Evolutionary conservation across 2,329 filamentous ascomycete species (phyloP).

Genomic region (Claviceps digitariae): DNA sequence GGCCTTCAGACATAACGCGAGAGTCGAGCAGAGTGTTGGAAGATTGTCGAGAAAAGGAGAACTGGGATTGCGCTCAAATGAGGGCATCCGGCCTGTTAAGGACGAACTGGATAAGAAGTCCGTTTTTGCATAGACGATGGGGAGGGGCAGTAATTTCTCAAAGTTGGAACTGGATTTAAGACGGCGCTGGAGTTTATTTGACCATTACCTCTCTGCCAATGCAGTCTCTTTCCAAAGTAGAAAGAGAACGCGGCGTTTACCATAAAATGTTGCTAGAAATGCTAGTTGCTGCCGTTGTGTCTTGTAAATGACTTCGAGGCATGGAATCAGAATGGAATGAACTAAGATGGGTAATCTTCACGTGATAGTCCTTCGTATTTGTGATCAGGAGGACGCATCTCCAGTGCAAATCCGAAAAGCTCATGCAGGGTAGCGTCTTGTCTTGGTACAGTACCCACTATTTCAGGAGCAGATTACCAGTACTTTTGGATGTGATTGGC

Average conservation of each 20-base stretch:
- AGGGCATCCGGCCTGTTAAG: slow-evolving; percentile 46
- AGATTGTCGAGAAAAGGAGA: slow-evolving; percentile 60
- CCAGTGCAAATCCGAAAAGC: not conserved
- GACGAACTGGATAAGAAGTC: slow-evolving; percentile 64
- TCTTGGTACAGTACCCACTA: not conserved
- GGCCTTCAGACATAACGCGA: slow-evolving; percentile 62
- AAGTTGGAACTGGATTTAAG: not conserved
- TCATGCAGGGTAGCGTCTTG: not conserved
- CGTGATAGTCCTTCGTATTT: not conserved
- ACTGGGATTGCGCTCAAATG: slow-evolving; percentile 58
- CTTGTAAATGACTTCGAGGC: too few relatives aligned
- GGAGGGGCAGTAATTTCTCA: not conserved
- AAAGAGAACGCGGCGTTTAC: not conserved
- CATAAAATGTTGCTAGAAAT: too few relatives aligned
- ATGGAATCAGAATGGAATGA: not conserved
- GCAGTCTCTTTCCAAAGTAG: not conserved
- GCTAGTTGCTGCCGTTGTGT: too few relatives aligned
- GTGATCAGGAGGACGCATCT: not conserved
- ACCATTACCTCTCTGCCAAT: not conserved
- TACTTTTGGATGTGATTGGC: not conserved
- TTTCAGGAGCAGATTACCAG: not conserved
- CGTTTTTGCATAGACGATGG: slow-evolving; percentile 50
- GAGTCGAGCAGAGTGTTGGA: slow-evolving; percentile 62
- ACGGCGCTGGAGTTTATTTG: slow-evolving; percentile 1
- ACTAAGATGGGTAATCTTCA: not conserved